Evolutionary conservation across 176 grass and related monocot genomes (phyloP).

Genomic region (Dendrocalamus sinicus): DNA sequence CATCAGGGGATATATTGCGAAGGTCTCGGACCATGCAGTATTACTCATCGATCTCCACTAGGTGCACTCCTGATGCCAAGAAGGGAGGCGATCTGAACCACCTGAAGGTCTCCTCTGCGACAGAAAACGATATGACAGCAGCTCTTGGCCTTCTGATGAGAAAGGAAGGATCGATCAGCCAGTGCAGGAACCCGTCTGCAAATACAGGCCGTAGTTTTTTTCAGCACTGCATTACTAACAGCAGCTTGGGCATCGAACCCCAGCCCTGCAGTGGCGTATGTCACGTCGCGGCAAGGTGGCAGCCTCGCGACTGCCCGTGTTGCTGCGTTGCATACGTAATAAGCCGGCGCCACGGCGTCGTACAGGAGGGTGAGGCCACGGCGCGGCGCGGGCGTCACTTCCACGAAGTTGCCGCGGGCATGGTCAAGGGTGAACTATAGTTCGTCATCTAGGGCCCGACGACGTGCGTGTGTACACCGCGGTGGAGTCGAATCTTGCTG

Average conservation of each 20-base stretch:
- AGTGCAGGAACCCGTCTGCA: constrained; percentile 19
- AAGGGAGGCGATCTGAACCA: constrained; percentile 27
- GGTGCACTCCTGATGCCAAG: too few species aligned
- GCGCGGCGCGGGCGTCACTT: not conserved
- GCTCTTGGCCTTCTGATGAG: not conserved
- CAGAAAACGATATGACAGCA: constrained; percentile 20
- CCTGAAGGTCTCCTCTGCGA: constrained; percentile 37
- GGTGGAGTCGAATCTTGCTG: not conserved
- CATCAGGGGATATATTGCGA: too few species aligned
- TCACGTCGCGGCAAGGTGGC: not conserved
- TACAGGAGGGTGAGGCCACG: constrained; percentile 38
- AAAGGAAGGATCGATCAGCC: not conserved
- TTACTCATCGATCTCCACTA: too few species aligned
- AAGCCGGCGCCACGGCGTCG: not conserved
- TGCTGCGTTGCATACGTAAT: constrained; percentile 37
- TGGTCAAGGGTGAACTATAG: constrained; percentile 23
- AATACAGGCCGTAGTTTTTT: constrained; percentile 11
- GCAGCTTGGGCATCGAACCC: constrained; percentile 20
- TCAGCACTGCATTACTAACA: not conserved
- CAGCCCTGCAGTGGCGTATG: not conserved
- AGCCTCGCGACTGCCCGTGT: constrained; percentile 15
- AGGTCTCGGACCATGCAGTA: too few species aligned
- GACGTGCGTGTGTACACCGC: not conserved
- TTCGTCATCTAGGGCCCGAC: not conserved
- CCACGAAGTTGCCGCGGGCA: not conserved